Percentiles rank a stretch among this genome's conserved stretches.
Conservation (phyloP, 495 filamentous ascomycete species). For the Annulohypoxylon maeteangense region DNA sequence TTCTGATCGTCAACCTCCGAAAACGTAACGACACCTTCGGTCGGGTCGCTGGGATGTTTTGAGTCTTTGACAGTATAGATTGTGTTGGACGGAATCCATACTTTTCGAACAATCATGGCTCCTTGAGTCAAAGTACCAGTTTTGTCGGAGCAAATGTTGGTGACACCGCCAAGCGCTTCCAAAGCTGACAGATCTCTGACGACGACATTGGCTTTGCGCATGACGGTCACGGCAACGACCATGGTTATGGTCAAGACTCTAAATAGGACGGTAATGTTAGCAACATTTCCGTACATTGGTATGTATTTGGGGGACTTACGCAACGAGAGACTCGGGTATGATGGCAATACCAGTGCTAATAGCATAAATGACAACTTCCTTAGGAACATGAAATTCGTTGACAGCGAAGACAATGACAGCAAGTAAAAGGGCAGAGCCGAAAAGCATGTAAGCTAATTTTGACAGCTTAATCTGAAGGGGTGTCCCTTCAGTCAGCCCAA, state of each 20-base stretch:
- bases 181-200: slow-evolving; percentile 80
- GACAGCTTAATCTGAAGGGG: slow-evolving; percentile 84
- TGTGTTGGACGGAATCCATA: slow-evolving; percentile 74
- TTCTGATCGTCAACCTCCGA: slow-evolving; percentile 31
- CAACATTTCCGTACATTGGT: background rate
- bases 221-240: slow-evolving; percentile 79
- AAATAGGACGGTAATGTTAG: slow-evolving; percentile 3
- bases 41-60: slow-evolving; percentile 68
- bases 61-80: slow-evolving; percentile 69
- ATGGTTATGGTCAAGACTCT: slow-evolving; percentile 77
- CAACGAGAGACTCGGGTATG: slow-evolving; percentile 76
- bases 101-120: slow-evolving; percentile 81
- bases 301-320: slow-evolving; percentile 49
- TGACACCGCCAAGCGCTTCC: slow-evolving; percentile 85
- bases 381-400: slow-evolving; percentile 73
- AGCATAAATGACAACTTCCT: slow-evolving; percentile 83
- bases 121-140: slow-evolving; percentile 85
- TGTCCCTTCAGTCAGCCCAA: slow-evolving; percentile 82
- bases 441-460: slow-evolving; percentile 78
- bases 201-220: slow-evolving; percentile 81
- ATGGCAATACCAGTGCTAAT: slow-evolving; percentile 79
- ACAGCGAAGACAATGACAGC: slow-evolving; percentile 84
- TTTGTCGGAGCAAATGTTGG: slow-evolving; percentile 91
- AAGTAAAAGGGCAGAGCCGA: slow-evolving; percentile 76
- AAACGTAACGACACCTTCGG: slow-evolving; percentile 63